Conservation (phyloP, 148 eudicot genomes). For the Rhododendron molle region DNA sequence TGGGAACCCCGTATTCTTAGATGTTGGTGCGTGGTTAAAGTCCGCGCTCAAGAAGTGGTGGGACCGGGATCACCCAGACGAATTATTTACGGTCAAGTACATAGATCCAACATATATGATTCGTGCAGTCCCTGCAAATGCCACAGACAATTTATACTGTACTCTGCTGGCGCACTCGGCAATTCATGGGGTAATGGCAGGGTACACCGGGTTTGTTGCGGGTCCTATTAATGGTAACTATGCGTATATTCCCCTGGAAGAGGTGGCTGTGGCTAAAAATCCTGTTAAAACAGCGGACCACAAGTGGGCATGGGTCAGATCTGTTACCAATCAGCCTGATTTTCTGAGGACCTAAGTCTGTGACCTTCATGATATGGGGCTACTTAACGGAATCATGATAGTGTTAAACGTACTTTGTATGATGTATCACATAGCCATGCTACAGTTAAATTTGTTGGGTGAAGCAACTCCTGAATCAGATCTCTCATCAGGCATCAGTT, state of each 20-base stretch:
- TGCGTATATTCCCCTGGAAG: constrained; percentile 60
- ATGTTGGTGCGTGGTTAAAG: constrained; percentile 68
- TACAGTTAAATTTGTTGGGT: not conserved
- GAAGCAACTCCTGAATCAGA: not conserved
- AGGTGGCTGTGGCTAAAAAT: constrained; percentile 54
- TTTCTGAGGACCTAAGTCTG: constrained; percentile 25
- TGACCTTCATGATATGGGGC: not conserved
- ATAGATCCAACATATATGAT: constrained; percentile 82
- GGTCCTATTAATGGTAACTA: constrained; percentile 66
- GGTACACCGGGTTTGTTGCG: constrained; percentile 61
- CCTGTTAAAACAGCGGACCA: constrained; percentile 48
- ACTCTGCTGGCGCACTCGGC: constrained; percentile 72
- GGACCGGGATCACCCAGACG: constrained; percentile 46
- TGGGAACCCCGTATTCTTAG: constrained; percentile 60
- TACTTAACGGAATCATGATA: not conserved
- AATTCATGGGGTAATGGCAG: constrained; percentile 76
- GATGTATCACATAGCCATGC: not conserved
- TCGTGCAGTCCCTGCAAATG: constrained; percentile 71
- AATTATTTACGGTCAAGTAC: constrained; percentile 60
- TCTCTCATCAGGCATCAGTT: not conserved
- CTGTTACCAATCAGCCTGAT: constrained; percentile 73
- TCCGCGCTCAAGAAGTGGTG: constrained; percentile 71
- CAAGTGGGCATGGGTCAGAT: constrained; percentile 82
- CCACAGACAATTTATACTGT: constrained; percentile 62
- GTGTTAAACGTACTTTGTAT: not conserved